Percentiles rank a stretch among this genome's conserved stretches.
These are phyloP conservation scores for Fusarium sororula DNA, from an alignment of 2,329 filamentous ascomycete species.

Conservation along the genomic window DNA sequence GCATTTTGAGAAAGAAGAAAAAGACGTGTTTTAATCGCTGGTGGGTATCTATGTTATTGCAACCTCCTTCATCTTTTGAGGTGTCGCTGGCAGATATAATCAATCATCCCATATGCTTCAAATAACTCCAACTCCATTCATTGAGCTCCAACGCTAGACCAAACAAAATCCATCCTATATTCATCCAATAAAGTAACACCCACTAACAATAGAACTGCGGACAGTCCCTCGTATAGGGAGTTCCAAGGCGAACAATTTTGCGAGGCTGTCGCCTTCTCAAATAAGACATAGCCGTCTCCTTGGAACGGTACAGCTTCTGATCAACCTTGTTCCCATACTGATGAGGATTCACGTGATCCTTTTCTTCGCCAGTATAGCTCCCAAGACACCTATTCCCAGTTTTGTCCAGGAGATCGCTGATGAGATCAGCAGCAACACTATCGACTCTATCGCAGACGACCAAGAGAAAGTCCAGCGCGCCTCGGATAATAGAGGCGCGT, in stretches of 20 bases:
- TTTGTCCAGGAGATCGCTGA: neutral
- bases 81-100: neutral
- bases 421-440: neutral
- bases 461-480: constrained; percentile 14
- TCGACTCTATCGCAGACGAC: neutral
- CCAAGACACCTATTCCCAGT: neutral
- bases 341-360: neutral
- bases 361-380: constrained; percentile 10
- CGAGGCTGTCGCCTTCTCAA: neutral
- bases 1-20: neutral
- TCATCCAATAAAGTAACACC: too few relatives aligned
- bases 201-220: neutral
- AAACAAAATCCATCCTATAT: neutral
- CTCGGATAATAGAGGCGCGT: neutral
- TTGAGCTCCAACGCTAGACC: neutral
- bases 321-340: neutral
- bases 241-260: neutral
- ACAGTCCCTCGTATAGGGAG: too few relatives aligned
- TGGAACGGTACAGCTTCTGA: neutral
- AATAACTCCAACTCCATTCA: neutral
- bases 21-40: too few relatives aligned
- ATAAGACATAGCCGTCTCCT: constrained; percentile 10
- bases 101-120: neutral
- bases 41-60: neutral
- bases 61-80: neutral